Conservation (phyloP, 2,329 filamentous ascomycete genomes). For the Ascochyta pisi region DNA sequence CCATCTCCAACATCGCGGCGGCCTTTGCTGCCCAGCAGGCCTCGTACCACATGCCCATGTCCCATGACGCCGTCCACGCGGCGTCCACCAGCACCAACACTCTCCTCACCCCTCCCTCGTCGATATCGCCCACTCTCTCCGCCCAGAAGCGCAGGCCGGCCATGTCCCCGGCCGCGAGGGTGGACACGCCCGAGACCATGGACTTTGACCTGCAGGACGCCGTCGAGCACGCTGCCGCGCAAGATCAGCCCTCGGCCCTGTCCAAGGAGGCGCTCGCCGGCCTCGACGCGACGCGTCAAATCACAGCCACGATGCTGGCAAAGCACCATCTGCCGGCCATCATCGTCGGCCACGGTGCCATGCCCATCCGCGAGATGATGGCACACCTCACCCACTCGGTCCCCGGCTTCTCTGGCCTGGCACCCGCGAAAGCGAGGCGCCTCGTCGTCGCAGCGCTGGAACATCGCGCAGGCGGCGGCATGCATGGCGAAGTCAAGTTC, state of each 20-base stretch:
- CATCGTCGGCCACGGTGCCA: conserved; percentile 83
- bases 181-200: conserved; percentile 65
- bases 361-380: conserved; percentile 95
- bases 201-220: conserved; percentile 84
- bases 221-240: conserved; percentile 58
- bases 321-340: conserved; percentile 91
- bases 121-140: conserved; percentile 86
- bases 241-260: conserved; percentile 52
- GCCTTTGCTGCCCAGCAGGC: conserved; percentile 47
- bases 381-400: conserved; percentile 92
- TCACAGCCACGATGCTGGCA: conserved; percentile 84
- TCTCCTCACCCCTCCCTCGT: conserved; percentile 92
- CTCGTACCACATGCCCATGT: conserved; percentile 34
- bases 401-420: conserved; percentile 88
- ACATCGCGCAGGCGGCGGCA: conserved; percentile 68
- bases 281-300: conserved; percentile 77
- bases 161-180: conserved; percentile 55
- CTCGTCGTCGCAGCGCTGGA: conserved; percentile 93
- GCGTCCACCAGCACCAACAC: conserved; percentile 46
- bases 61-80: conserved; percentile 38
- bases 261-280: conserved; percentile 61
- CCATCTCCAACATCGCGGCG: conserved; percentile 51
- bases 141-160: conserved; percentile 74
- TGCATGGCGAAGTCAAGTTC: conserved; percentile 78
- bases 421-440: conserved; percentile 86